Evolutionary conservation across 1,284 basidiomycete species (phyloP).

Genomic region (Ustilago bromivora): DNA sequence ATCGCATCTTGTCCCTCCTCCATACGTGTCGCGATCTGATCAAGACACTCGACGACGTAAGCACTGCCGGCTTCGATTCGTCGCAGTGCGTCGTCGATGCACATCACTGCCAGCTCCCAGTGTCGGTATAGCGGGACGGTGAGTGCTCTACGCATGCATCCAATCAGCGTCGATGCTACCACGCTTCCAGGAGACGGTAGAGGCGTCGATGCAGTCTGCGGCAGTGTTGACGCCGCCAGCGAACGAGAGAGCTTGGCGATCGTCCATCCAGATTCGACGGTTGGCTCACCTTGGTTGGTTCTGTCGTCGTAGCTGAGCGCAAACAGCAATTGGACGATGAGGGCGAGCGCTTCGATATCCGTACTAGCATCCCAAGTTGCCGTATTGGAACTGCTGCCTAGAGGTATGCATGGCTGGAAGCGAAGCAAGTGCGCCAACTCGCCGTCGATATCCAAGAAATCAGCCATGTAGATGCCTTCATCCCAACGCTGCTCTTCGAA

Average conservation of each 20-base stretch:
- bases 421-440: conserved; percentile 25
- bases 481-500: conserved; percentile 44
- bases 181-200: neutral
- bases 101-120: conserved; percentile 31
- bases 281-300: conserved; percentile 45
- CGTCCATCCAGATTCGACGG: conserved; percentile 52
- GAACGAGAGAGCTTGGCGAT: conserved; percentile 43
- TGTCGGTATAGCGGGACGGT: conserved; percentile 44
- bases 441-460: conserved; percentile 43
- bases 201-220: neutral
- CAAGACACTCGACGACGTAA: conserved; percentile 18
- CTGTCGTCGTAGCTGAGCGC: conserved; percentile 45
- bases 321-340: conserved; percentile 38
- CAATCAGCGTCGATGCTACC: conserved; percentile 18
- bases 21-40: conserved; percentile 14
- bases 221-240: conserved; percentile 17
- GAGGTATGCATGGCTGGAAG: conserved; percentile 4
- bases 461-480: conserved; percentile 51
- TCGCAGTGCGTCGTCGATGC: conserved; percentile 21
- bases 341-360: conserved; percentile 20
- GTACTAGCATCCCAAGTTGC: neutral
- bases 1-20: conserved; percentile 24
- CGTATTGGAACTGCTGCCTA: neutral
- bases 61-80: conserved; percentile 19
- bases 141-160: conserved; percentile 30